phyloP scores from a whole-genome alignment of 345 rosid genomes.

The Gossypium sturtianum region DNA sequence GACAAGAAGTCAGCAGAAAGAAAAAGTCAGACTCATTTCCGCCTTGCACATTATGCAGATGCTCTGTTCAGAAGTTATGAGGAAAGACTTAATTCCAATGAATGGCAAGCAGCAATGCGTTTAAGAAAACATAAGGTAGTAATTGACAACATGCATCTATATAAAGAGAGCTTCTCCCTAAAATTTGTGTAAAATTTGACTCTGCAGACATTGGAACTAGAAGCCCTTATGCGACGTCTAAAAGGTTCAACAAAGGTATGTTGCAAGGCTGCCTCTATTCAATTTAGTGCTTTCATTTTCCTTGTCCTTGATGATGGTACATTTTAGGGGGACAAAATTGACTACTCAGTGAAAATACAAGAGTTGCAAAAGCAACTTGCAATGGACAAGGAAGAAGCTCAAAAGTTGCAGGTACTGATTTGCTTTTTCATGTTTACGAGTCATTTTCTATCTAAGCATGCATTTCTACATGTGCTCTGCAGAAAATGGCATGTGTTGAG shows the following conservation, averaged over 20 bases:
- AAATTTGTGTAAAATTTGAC: background rate
- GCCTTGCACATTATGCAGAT: slow-evolving; percentile 94
- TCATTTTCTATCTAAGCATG: background rate
- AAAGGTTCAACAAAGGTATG: slow-evolving; percentile 65
- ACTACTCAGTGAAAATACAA: slow-evolving; percentile 70
- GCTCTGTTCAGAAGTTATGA: slow-evolving; percentile 79
- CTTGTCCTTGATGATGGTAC: background rate
- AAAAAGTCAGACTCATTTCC: slow-evolving; percentile 80
- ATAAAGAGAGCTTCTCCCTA: background rate
- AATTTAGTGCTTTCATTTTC: slow-evolving; percentile 7
- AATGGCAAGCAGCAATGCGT: slow-evolving; percentile 97
- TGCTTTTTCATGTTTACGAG: background rate
- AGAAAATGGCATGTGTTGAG: background rate
- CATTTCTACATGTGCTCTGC: background rate
- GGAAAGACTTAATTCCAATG: slow-evolving; percentile 83
- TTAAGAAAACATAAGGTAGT: slow-evolving; percentile 87
- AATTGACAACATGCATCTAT: background rate
- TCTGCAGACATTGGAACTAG: slow-evolving; percentile 63
- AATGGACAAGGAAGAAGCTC: slow-evolving; percentile 83
- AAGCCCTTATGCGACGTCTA: slow-evolving; percentile 57
- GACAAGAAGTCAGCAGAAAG: slow-evolving; percentile 61
- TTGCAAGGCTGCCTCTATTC: slow-evolving; percentile 1
- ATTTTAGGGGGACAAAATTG: slow-evolving; percentile 67
- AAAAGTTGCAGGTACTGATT: slow-evolving; percentile 60
- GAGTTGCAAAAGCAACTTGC: slow-evolving; percentile 83